phyloP scores from a whole-genome alignment of 352 stramenopile species.

The Pythium pectinolyticum region DNA sequence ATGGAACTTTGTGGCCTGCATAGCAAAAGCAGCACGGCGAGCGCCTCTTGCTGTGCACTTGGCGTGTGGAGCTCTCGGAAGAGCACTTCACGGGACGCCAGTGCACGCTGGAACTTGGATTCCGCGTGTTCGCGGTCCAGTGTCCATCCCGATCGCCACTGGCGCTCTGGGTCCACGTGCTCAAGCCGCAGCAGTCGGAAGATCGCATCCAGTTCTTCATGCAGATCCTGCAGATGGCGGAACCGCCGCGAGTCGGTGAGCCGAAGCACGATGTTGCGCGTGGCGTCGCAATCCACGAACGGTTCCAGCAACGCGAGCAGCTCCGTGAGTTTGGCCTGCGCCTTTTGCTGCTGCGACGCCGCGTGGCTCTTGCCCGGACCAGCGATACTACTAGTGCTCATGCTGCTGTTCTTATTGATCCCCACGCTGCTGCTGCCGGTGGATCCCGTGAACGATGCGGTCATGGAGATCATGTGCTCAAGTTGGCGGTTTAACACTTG shows the following conservation, averaged over 20 bases:
- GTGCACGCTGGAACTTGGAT: constrained; percentile 38
- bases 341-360: constrained; percentile 15
- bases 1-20: constrained; percentile 28
- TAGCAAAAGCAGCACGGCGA: constrained; percentile 60
- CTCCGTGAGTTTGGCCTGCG: constrained; percentile 18
- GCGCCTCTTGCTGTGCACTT: constrained; percentile 30
- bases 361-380: constrained; percentile 8
- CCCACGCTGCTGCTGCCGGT: neutral
- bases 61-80: constrained; percentile 24
- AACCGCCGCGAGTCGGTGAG: constrained; percentile 29
- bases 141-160: constrained; percentile 54
- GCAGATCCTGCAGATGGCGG: constrained; percentile 23
- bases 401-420: constrained; percentile 2
- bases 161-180: constrained; percentile 45
- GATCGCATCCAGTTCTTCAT: constrained; percentile 28
- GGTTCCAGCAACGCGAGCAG: constrained; percentile 20
- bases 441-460: constrained; percentile 22
- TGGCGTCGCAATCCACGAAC: constrained; percentile 22
- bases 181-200: constrained; percentile 33
- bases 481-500: constrained; percentile 27
- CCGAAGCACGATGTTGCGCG: constrained; percentile 22
- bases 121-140: constrained; percentile 44
- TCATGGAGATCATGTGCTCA: constrained; percentile 33
- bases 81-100: constrained; percentile 22
- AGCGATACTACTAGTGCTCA: too few relatives aligned